Base-by-base conservation (phyloP, 2,329 filamentous ascomycete genomes). In the Elsinoe necatrix region DNA sequence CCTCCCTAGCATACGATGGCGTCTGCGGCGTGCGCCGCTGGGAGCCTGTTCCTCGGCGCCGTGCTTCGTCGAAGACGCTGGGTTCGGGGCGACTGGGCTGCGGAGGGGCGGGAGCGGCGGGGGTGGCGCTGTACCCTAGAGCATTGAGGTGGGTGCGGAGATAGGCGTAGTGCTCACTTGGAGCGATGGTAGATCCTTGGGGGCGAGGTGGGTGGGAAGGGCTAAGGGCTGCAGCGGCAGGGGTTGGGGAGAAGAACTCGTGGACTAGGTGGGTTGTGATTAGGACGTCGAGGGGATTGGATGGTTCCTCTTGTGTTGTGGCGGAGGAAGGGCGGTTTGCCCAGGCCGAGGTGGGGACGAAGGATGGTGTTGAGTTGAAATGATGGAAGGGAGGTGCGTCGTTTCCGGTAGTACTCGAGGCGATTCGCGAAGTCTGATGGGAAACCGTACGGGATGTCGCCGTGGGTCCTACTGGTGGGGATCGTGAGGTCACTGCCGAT, bases 241-340 rank as follows among this genome's bases (percentile, higher is more conserved):
- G 45, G 29, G 48, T 39, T 45, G 41, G 41, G 29, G 48, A 52
- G 48, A 35, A 52, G 48, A 52, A 52, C 20, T 52, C 48, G 29
- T 29, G 20, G 48, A 52, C 34, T 6, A 52, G 48, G 29, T 52
- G 48, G 14, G 29, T 29, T 12, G 29, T 25, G 8, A 34, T 34
- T 5, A 34, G 23, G n/a, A 29, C 16, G 34, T 52, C 20, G 16
- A 34, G 29, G 31, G 48, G 16, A 12, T n/a, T 39, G 31, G 18
- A 25, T 21, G 14, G 43, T 23, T 34, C 43, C 7, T 48, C 43
- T 20, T 48, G 23, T 9, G 25, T 29, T 23, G 25, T 29, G 23
- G 45, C 18, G 25, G 45, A 50, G 27, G 25, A 16, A 12, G 45
- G 45, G 11, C 25, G 45, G 27, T 50, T 50, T 12, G 25, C 29